Evolutionary conservation across 192 early-diverging fungal genomes (phyloP).

Genomic region (Jimgerdemannia lactiflua): DNA sequence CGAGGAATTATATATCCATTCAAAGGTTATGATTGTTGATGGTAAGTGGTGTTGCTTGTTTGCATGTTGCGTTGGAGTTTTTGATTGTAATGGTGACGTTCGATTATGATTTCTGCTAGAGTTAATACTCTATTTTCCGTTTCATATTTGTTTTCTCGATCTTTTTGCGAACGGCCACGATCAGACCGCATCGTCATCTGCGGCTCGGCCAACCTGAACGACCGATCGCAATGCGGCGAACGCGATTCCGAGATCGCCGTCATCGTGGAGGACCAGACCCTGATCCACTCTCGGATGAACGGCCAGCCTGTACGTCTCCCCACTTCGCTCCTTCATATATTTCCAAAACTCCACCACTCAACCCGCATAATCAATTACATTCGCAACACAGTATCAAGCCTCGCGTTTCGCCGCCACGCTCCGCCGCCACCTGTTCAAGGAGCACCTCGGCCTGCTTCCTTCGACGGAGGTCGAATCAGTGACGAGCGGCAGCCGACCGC

Average conservation of each 20-base stretch:
- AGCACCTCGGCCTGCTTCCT: conserved; percentile 75
- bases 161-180: neutral
- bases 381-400: conserved; percentile 58
- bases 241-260: conserved; percentile 90
- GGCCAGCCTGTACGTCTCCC: conserved; percentile 44
- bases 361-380: neutral
- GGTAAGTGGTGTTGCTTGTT: conserved; percentile 23
- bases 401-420: conserved; percentile 71
- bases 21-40: conserved; percentile 85
- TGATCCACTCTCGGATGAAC: conserved; percentile 69
- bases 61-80: neutral
- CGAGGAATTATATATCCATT: conserved; percentile 86
- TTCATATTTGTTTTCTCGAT: neutral
- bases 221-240: conserved; percentile 84
- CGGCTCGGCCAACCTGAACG: conserved; percentile 73
- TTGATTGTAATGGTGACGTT: too few relatives aligned
- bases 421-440: conserved; percentile 74
- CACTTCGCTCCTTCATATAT: neutral
- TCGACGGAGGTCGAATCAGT: conserved; percentile 33
- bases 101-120: neutral
- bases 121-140: neutral
- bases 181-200: conserved; percentile 73
- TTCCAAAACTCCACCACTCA: neutral
- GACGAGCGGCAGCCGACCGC: conserved; percentile 23
- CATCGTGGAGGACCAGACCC: conserved; percentile 70